A percentile compares a stretch with the other conserved stretches of the same genome.
phyloP scores from a whole-genome alignment of 2,329 filamentous ascomycete genomes.

The Monosporascus sp. region DNA sequence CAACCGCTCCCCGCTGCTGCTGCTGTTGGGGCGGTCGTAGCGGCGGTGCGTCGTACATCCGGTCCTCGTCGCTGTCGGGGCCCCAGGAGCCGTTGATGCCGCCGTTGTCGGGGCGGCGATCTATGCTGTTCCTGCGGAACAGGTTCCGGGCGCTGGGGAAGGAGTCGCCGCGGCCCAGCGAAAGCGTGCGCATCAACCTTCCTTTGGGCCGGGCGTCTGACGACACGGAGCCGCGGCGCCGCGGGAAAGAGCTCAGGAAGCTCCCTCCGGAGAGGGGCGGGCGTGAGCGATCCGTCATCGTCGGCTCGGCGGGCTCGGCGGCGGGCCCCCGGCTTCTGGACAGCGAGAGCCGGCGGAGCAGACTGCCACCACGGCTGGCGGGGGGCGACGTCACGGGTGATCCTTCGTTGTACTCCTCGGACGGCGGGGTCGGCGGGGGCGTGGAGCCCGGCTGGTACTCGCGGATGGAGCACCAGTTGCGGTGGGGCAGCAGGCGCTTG shows the following conservation, averaged over 20 bases:
- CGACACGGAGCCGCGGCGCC: conserved; percentile 32
- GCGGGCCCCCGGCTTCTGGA: conserved; percentile 36
- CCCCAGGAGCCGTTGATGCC: conserved; percentile 54
- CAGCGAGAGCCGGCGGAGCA: conserved; percentile 39
- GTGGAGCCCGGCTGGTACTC: conserved; percentile 76
- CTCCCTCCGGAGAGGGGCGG: conserved; percentile 45
- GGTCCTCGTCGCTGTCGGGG: conserved; percentile 36
- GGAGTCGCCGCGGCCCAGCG: conserved; percentile 52
- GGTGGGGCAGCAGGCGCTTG: conserved; percentile 77
- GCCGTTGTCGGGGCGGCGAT: conserved; percentile 40
- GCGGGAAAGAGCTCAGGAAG: conserved; percentile 42
- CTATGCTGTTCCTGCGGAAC: conserved; percentile 36
- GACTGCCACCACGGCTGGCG: conserved; percentile 24
- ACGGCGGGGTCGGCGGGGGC: conserved; percentile 63
- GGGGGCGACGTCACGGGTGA: no score
- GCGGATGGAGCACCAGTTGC: conserved; percentile 94
- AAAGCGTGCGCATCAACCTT: conserved; percentile 54
- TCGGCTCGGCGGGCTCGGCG: conserved; percentile 32
- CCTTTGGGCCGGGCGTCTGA: conserved; percentile 27
- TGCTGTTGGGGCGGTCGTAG: conserved; percentile 7
- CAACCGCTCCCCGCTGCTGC: conserved; percentile 1
- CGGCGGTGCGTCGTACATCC: conserved; percentile 13
- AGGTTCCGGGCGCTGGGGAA: conserved; percentile 35
- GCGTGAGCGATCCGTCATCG: conserved; percentile 37
- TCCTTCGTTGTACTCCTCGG: conserved; percentile 37